Percentiles rank a stretch among this genome's conserved stretches.
phyloP scores from a whole-genome alignment of 805 yeast species.

The Sugiyamaella valdiviana region DNA sequence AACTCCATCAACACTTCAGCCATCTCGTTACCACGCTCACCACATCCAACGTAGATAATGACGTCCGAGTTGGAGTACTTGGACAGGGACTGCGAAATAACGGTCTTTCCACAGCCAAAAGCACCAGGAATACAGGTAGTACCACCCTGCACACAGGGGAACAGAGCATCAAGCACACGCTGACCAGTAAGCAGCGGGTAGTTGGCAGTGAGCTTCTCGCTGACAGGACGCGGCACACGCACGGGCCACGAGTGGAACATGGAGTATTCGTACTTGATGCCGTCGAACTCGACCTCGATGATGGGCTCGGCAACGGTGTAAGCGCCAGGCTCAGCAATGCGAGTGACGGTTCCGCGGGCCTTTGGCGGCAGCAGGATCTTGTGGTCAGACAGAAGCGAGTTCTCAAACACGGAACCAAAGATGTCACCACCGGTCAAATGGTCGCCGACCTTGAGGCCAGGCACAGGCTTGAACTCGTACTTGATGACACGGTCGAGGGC shows the following conservation, averaged over 20 bases:
- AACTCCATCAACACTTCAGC: conserved; percentile 99
- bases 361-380: conserved; percentile 95
- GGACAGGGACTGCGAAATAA: conserved; percentile 93
- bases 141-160: conserved; percentile 99
- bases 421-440: conserved; percentile 98
- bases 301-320: conserved; percentile 86
- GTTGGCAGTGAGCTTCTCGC: conserved; percentile 89
- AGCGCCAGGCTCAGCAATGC: conserved; percentile 83
- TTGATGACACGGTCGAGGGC: conserved; percentile 76
- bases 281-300: conserved; percentile 92
- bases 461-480: conserved; percentile 81
- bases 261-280: conserved; percentile 68
- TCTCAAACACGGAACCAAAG: conserved; percentile 88
- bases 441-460: conserved; percentile 75
- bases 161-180: conserved; percentile 94
- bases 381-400: conserved; percentile 87
- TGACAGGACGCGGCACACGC: conserved; percentile 98
- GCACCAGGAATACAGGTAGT: conserved; percentile 99
- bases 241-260: conserved; percentile 99
- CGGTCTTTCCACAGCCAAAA: conserved; percentile 98
- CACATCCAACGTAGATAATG: conserved; percentile 92
- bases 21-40: conserved; percentile 99
- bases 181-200: conserved; percentile 96
- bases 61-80: conserved; percentile 97
- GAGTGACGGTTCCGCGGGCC: conserved; percentile 94